Evolutionary conservation across 2,329 filamentous ascomycete species (phyloP).

Genomic region (Rasamsonia emersonii): DNA sequence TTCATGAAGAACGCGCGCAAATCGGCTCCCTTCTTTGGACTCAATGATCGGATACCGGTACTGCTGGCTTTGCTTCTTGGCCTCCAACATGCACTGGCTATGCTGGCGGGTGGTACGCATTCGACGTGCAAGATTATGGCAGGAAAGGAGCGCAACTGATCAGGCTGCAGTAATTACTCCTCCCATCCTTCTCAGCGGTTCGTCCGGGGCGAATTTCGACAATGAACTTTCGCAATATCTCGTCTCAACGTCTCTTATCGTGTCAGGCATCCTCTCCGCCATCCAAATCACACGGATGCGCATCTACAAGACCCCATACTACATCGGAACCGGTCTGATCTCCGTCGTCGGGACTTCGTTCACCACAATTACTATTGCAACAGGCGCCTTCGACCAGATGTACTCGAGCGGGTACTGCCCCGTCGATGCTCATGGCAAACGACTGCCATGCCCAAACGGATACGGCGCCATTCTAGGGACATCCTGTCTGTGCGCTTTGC

Average conservation of each 20-base stretch:
- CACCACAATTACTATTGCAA: constrained; percentile 56
- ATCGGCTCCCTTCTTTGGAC: constrained; percentile 61
- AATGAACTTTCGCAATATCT: constrained; percentile 52
- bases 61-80: constrained; percentile 58
- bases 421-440: constrained; percentile 45
- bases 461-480: constrained; percentile 59
- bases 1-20: constrained; percentile 60
- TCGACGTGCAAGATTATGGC: neutral
- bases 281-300: constrained; percentile 61
- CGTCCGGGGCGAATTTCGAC: constrained; percentile 49
- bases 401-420: constrained; percentile 58
- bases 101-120: constrained; percentile 46
- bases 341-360: constrained; percentile 63
- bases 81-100: constrained; percentile 61
- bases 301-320: constrained; percentile 55
- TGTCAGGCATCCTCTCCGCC: constrained; percentile 55
- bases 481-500: constrained; percentile 35
- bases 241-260: constrained; percentile 60
- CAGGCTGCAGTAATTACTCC: constrained; percentile 46
- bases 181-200: constrained; percentile 53
- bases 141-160: constrained; percentile 7
- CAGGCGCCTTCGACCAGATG: constrained; percentile 54
- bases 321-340: constrained; percentile 56
- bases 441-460: constrained; percentile 55
- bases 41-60: constrained; percentile 60